Percentiles rank a stretch among this genome's conserved stretches.
Evolutionary conservation across 495 filamentous ascomycete genomes (phyloP).

Genomic region (Aeminium ludgeri): DNA sequence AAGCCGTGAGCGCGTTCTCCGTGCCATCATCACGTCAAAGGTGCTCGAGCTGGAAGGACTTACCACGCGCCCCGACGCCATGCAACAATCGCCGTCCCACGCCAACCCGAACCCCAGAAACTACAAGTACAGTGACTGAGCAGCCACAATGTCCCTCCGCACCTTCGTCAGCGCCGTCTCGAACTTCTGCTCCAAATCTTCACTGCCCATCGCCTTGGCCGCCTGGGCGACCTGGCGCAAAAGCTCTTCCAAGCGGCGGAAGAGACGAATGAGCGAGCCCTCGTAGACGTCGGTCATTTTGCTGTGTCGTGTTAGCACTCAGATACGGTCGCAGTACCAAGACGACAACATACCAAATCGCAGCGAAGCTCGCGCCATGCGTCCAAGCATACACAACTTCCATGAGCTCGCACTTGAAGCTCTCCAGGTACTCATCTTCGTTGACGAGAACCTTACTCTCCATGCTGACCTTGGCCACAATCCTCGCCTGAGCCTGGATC

Average conservation of each 20-base stretch:
- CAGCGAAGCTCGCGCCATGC: slow-evolving; percentile 78
- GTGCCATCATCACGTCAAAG: too few relatives aligned
- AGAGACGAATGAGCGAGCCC: slow-evolving; percentile 85
- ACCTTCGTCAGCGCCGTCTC: slow-evolving; percentile 69
- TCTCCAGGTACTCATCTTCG: slow-evolving; percentile 79
- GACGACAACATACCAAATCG: slow-evolving; percentile 62
- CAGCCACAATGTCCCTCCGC: slow-evolving; percentile 78
- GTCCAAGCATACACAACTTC: slow-evolving; percentile 89
- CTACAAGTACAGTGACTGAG: slow-evolving; percentile 76
- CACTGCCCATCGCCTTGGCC: slow-evolving; percentile 90
- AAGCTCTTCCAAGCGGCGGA: slow-evolving; percentile 86
- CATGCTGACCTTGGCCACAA: slow-evolving; percentile 77
- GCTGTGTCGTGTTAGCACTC: slow-evolving; percentile 31
- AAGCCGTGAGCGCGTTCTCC: too few relatives aligned
- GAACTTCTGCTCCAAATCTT: slow-evolving; percentile 81
- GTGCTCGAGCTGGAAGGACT: too few relatives aligned
- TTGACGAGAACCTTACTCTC: slow-evolving; percentile 83
- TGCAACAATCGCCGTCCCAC: too few relatives aligned
- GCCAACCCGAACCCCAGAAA: neutral
- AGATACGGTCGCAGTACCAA: neutral
- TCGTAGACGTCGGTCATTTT: slow-evolving; percentile 99
- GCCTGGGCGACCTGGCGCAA: slow-evolving; percentile 96
- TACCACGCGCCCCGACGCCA: too few relatives aligned
- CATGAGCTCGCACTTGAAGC: slow-evolving; percentile 87
- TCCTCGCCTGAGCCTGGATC: slow-evolving; percentile 66